These are phyloP conservation scores for Tulasnella sp. DNA, from an alignment of 768 basidiomycete genomes.

Conservation along the genomic window DNA sequence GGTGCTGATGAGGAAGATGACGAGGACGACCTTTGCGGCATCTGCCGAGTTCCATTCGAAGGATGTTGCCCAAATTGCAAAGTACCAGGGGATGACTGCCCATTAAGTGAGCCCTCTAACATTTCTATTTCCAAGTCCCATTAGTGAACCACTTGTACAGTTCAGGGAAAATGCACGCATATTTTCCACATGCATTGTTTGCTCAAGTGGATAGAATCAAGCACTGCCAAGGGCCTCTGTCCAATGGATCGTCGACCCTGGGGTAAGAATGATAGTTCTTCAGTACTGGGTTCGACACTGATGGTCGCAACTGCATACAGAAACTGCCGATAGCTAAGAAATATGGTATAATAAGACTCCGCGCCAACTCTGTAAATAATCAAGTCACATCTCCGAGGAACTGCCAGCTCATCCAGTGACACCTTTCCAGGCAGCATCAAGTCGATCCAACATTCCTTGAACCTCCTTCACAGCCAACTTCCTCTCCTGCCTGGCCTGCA, in stretches of 20 bases:
- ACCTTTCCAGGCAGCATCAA: constrained; percentile 57
- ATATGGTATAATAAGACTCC: too few relatives aligned
- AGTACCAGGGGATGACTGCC: constrained; percentile 92
- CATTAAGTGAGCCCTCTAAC: constrained; percentile 48
- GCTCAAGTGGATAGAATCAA: constrained; percentile 87
- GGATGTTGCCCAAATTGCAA: constrained; percentile 94
- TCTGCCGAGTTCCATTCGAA: constrained; percentile 84
- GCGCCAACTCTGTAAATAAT: too few relatives aligned
- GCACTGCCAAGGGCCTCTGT: constrained; percentile 85
- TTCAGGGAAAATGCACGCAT: constrained; percentile 96
- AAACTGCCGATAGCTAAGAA: constrained; percentile 13
- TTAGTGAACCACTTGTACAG: too few relatives aligned
- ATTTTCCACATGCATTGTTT: constrained; percentile 99
- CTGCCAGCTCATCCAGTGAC: too few relatives aligned
- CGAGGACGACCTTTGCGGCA: constrained; percentile 64
- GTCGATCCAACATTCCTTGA: constrained; percentile 63
- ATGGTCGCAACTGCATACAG: too few relatives aligned
- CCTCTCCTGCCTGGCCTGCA: constrained; percentile 60
- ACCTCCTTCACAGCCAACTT: constrained; percentile 81
- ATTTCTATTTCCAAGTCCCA: neutral
- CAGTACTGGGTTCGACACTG: too few relatives aligned
- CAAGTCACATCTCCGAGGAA: too few relatives aligned
- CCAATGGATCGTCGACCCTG: constrained; percentile 95
- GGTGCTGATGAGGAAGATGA: constrained; percentile 25
- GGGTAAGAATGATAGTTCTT: constrained; percentile 56